A percentile compares a stretch with the other conserved stretches of the same genome.
Conservation (phyloP, 208 protist species). For the Leishmania braziliensis region DNA sequence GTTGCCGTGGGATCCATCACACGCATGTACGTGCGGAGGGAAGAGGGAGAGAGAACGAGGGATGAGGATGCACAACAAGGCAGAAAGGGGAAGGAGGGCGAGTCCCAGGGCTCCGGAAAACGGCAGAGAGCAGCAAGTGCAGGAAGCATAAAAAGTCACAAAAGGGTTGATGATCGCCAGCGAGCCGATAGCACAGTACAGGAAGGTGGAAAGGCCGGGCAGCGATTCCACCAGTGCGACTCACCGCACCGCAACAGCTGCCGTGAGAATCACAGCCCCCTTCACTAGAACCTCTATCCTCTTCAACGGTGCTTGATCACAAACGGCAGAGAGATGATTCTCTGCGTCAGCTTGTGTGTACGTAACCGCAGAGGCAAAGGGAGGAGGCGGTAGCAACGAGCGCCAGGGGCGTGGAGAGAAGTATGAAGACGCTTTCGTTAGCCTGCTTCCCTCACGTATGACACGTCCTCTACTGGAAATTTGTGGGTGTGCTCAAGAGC, state of each 20-base stretch:
- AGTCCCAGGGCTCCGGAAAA: not conserved
- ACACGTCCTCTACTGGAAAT: not conserved
- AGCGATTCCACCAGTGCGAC: not conserved
- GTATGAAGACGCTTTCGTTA: not conserved
- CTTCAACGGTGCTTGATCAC: not conserved
- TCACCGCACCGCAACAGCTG: not conserved
- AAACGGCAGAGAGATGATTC: not conserved
- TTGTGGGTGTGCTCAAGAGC: not conserved
- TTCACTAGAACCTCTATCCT: not conserved
- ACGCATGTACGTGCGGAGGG: not conserved
- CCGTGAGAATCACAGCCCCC: not conserved
- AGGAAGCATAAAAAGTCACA: slow-evolving; percentile 4
- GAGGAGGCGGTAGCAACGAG: not conserved
- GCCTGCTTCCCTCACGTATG: not conserved
- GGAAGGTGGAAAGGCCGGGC: not conserved
- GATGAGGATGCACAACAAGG: not conserved
- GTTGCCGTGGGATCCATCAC: not conserved
- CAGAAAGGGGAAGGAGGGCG: not conserved
- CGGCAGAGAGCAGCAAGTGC: not conserved
- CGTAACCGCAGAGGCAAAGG: not conserved
- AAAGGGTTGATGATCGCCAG: not conserved
- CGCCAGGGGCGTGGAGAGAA: not conserved
- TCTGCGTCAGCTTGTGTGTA: not conserved
- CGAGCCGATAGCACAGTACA: not conserved
- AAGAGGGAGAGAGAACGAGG: not conserved